These are phyloP conservation scores for Scedosporium aurantiacum DNA, from an alignment of 2,329 filamentous ascomycete species.

Conservation along the genomic window DNA sequence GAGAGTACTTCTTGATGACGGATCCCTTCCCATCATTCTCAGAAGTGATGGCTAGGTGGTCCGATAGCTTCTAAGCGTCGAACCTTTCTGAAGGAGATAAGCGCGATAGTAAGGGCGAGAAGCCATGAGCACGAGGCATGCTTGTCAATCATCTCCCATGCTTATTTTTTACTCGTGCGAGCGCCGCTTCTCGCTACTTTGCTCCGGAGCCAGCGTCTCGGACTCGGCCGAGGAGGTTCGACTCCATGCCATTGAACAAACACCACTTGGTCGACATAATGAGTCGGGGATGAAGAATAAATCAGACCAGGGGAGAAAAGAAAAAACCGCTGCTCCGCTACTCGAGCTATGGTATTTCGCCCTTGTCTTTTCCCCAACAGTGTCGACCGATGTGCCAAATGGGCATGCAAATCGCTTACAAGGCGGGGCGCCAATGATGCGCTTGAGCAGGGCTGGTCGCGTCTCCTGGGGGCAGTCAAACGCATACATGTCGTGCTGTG, in stretches of 20 bases:
- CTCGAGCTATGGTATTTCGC: background rate
- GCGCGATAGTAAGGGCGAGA: slow-evolving; percentile 42
- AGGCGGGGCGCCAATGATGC: slow-evolving; percentile 2
- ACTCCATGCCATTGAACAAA: background rate
- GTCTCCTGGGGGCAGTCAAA: slow-evolving; percentile 16
- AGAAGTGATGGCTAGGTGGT: background rate
- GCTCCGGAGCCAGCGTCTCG: slow-evolving; percentile 47
- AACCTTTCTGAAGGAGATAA: slow-evolving; percentile 46
- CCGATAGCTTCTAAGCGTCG: slow-evolving; percentile 15
- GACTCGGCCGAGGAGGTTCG: slow-evolving; percentile 39
- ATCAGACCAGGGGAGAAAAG: background rate
- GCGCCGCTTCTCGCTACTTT: slow-evolving; percentile 28
- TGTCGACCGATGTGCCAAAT: background rate
- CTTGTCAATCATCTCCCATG: background rate
- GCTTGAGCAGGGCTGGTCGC: slow-evolving; percentile 37
- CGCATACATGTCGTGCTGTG: slow-evolving; percentile 5
- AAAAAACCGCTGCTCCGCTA: background rate
- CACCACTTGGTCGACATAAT: slow-evolving; percentile 17
- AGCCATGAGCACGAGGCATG: background rate
- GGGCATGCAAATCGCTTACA: background rate
- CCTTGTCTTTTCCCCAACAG: too few relatives aligned
- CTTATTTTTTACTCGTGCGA: background rate
- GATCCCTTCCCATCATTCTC: background rate
- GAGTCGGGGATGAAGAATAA: background rate
- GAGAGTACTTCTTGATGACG: background rate